Conservation (phyloP, 2,329 filamentous ascomycete genomes). For the Epicoccum nigrum region DNA sequence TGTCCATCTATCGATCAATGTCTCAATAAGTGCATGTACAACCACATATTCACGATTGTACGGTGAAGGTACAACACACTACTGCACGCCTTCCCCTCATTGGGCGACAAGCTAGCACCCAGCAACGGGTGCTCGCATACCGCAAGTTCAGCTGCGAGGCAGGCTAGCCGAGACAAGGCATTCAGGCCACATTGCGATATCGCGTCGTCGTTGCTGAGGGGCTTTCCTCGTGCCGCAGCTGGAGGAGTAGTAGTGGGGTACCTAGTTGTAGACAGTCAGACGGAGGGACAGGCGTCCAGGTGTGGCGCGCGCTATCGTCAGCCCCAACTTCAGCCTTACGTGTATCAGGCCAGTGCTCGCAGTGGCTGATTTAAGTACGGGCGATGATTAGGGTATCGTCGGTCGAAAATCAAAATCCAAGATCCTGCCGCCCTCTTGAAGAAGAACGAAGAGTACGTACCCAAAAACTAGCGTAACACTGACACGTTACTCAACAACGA, state of each 20-base stretch:
- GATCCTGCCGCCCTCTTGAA: too few relatives aligned
- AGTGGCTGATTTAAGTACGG: too few relatives aligned
- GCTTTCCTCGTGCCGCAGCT: neutral
- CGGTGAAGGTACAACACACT: constrained; percentile 16
- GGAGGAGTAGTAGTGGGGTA: constrained; percentile 3
- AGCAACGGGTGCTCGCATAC: constrained; percentile 1
- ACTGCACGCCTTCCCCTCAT: constrained; percentile 13
- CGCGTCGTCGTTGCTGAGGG: neutral
- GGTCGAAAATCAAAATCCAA: too few relatives aligned
- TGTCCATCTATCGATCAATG: neutral
- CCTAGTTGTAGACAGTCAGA: too few relatives aligned
- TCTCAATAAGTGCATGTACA: neutral
- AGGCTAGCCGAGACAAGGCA: constrained; percentile 8
- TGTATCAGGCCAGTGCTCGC: neutral
- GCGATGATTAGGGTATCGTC: too few relatives aligned
- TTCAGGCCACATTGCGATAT: neutral
- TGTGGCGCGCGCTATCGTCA: constrained; percentile 15
- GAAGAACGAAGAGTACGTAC: too few relatives aligned
- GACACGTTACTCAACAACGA: too few relatives aligned
- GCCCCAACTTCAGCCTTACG: constrained; percentile 16
- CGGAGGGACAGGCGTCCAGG: constrained; percentile 4
- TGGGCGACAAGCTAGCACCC: constrained; percentile 2
- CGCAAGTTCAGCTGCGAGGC: constrained; percentile 11
- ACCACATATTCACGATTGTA: constrained; percentile 4
- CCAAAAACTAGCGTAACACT: too few relatives aligned